Evolutionary conservation across 2,329 filamentous ascomycete genomes (phyloP), one percentile per base, ranked within the genome.

Genomic region (Dothideomycetidae sp.): DNA sequence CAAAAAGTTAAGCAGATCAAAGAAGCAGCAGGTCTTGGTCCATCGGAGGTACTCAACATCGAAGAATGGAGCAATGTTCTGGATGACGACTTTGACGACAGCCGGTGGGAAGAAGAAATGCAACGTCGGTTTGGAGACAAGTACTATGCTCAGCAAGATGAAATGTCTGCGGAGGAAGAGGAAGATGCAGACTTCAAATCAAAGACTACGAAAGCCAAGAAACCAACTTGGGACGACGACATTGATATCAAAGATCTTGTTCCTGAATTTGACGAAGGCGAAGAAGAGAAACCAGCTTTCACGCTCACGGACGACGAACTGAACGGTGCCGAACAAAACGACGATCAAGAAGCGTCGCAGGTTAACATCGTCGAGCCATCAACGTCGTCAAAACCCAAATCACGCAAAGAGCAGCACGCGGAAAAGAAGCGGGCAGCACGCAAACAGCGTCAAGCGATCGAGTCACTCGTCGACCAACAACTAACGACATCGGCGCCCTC

Each of bases 181-280:
- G 70, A 62, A 29, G 60, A 61, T 12, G 54, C 51, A 47, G 59
- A 44, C 14, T 44, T 42, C 33, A 40, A 53, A 34, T 58, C 53
- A 37, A 75, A 73, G 55, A 75, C 72, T 53, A 75, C 73, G 47
- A 77, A 70, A 52, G 68, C 68, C 45, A 84, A 82, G 67, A 93
- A 93, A 62, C 84, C 83, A 7, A 81, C 75, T 44, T 98, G 88
- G 80, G 83, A 94, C 50, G 85, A 96, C 52, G 90, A 98, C 54
- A 94, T 98, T 50, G 86, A 96, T 54, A 96, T 98, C 62, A 84
- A 81, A 43, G 88, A 93, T 56, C 69, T 94, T 35, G 64, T 93
- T 17, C 85, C 84, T 1, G 83, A 93, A 43, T 93, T 92, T 53
- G 74, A 82, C 13, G 81, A 83, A 16, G 72, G 73, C 5, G 62